Conservation (phyloP, 345 rosid genomes). For the Boechera retrofracta region DNA sequence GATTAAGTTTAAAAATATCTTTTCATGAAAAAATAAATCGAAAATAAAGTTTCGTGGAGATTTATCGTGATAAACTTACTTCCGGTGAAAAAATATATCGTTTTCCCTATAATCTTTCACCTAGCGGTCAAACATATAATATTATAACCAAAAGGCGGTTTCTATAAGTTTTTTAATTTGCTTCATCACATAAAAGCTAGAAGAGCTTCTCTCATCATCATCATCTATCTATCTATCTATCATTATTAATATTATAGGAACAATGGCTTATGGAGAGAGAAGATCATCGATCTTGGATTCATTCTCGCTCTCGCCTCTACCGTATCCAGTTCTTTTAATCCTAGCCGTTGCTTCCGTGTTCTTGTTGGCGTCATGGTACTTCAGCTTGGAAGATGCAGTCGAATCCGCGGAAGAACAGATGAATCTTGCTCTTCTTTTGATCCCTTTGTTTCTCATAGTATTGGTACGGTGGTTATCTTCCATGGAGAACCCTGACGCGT, state of each 20-base stretch:
- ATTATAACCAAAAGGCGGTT: slow-evolving; percentile 15
- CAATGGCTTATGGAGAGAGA: slow-evolving; percentile 47
- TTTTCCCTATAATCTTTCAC: background rate
- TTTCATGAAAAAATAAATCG: too few species aligned
- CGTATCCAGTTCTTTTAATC: slow-evolving; percentile 81
- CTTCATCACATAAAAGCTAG: slow-evolving; percentile 2
- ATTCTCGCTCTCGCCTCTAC: slow-evolving; percentile 77
- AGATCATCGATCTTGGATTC: slow-evolving; percentile 68
- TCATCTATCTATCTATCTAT: background rate
- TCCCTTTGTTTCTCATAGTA: slow-evolving; percentile 60
- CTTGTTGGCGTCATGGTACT: slow-evolving; percentile 69
- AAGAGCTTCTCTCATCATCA: slow-evolving; percentile 21
- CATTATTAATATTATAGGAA: background rate
- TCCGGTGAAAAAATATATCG: too few species aligned
- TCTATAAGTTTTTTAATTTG: slow-evolving; percentile 8
- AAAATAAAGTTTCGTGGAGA: too few species aligned
- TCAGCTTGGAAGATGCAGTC: slow-evolving; percentile 61
- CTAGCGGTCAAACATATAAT: slow-evolving; percentile 4
- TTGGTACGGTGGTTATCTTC: slow-evolving; percentile 73
- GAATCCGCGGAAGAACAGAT: slow-evolving; percentile 61
- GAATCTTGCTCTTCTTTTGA: slow-evolving; percentile 63
- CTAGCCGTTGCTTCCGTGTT: slow-evolving; percentile 63
- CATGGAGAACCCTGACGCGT: slow-evolving; percentile 60
- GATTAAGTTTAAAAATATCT: too few species aligned
- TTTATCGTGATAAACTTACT: too few species aligned